A percentile compares a stretch with the other conserved stretches of the same genome.
phyloP scores from a whole-genome alignment of 495 filamentous ascomycete genomes.

The Hypoxylon intermedium region DNA sequence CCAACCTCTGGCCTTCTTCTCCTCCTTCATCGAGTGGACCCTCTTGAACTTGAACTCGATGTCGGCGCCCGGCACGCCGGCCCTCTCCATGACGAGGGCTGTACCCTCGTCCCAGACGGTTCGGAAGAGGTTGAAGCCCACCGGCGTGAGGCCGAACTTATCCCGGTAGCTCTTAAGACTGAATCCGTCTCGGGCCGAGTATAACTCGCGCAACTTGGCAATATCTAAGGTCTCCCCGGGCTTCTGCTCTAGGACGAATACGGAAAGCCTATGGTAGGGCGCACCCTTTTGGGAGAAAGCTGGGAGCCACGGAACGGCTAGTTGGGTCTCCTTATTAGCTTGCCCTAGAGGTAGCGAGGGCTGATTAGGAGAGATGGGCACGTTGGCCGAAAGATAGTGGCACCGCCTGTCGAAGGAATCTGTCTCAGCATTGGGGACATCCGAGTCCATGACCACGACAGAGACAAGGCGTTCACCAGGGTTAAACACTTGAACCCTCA shows the following conservation, averaged over 20 bases:
- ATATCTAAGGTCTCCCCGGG: slow-evolving; percentile 66
- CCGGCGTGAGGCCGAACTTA: slow-evolving; percentile 70
- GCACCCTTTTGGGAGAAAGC: slow-evolving; percentile 87
- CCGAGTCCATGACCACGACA: slow-evolving; percentile 84
- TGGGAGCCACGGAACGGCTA: slow-evolving; percentile 81
- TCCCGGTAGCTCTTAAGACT: slow-evolving; percentile 73
- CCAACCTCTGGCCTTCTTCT: slow-evolving; percentile 60
- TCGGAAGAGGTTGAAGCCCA: slow-evolving; percentile 88
- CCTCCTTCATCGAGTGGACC: slow-evolving; percentile 58
- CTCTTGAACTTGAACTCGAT: slow-evolving; percentile 82
- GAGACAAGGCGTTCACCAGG: slow-evolving; percentile 80
- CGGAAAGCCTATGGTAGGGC: slow-evolving; percentile 84
- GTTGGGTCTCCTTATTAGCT: slow-evolving; percentile 61
- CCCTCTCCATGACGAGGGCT: slow-evolving; percentile 80
- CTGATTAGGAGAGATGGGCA: slow-evolving; percentile 59
- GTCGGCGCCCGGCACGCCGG: slow-evolving; percentile 75
- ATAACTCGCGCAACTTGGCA: slow-evolving; percentile 61
- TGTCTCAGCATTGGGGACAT: slow-evolving; percentile 81
- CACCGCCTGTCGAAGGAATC: slow-evolving; percentile 80
- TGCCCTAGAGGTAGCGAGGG: slow-evolving; percentile 56
- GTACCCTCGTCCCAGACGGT: slow-evolving; percentile 88
- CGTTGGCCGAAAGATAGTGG: slow-evolving; percentile 80
- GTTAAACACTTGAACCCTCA: slow-evolving; percentile 86
- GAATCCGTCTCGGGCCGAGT: slow-evolving; percentile 66
- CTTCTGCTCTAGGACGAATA: slow-evolving; percentile 85